Conservation (phyloP, 2,329 filamentous ascomycete genomes). For the Penicillium capsulatum region DNA sequence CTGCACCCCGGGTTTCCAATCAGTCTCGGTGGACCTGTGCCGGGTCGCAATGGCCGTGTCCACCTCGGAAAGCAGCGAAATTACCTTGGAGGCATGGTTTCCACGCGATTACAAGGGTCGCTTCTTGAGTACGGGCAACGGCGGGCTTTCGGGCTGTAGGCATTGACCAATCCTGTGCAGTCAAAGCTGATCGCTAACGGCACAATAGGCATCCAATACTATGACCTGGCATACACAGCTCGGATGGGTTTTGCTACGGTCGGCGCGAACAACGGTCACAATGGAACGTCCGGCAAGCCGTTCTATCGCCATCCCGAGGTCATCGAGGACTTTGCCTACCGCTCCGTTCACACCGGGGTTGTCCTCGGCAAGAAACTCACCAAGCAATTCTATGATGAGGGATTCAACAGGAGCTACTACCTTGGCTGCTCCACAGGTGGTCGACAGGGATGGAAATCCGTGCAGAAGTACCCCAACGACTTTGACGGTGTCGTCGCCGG, state of each 20-base stretch:
- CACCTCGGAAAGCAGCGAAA: conserved; percentile 44
- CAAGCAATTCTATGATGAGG: conserved; percentile 38
- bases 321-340: conserved; percentile 48
- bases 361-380: conserved; percentile 41
- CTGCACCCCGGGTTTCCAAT: conserved; percentile 34
- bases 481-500: conserved; percentile 49
- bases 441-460: conserved; percentile 46
- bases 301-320: conserved; percentile 48
- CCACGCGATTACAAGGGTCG: conserved; percentile 46
- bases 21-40: conserved; percentile 39
- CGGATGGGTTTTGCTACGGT: conserved; percentile 45
- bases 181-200: background rate
- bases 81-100: conserved; percentile 48
- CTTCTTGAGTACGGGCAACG: conserved; percentile 49
- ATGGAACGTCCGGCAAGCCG: conserved; percentile 45
- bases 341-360: conserved; percentile 41
- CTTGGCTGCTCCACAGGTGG: conserved; percentile 49
- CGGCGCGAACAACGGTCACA: conserved; percentile 51
- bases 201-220: conserved; percentile 43
- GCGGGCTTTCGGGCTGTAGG: conserved; percentile 47
- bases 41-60: conserved; percentile 42
- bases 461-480: conserved; percentile 45
- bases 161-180: conserved; percentile 1
- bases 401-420: conserved; percentile 46
- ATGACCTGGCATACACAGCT: conserved; percentile 43